phyloP scores from a whole-genome alignment of 306 rosid genomes.

The Benincasa hispida region DNA sequence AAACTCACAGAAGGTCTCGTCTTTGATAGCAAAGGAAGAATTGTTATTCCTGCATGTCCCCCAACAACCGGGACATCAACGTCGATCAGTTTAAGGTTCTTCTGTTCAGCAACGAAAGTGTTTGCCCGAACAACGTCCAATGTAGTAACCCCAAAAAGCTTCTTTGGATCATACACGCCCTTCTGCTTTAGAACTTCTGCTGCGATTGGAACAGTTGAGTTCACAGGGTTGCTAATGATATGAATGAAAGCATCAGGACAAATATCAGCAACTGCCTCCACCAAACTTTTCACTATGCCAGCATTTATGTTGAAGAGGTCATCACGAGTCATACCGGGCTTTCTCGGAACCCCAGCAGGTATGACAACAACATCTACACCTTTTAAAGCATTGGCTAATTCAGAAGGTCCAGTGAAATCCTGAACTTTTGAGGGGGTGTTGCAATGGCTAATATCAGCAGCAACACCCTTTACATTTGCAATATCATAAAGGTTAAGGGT shows the following conservation, averaged over 20 bases:
- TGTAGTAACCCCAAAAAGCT: slow-evolving; percentile 91
- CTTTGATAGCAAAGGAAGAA: slow-evolving; percentile 81
- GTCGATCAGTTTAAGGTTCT: slow-evolving; percentile 82
- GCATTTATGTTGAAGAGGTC: slow-evolving; percentile 97
- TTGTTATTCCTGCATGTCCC: slow-evolving; percentile 95
- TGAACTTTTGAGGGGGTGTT: slow-evolving; percentile 81
- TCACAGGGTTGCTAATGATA: slow-evolving; percentile 85
- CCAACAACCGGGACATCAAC: slow-evolving; percentile 96
- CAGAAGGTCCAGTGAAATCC: slow-evolving; percentile 76
- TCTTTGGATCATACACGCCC: slow-evolving; percentile 87
- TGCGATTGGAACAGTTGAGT: slow-evolving; percentile 91
- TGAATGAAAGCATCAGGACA: slow-evolving; percentile 88
- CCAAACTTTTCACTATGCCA: slow-evolving; percentile 71
- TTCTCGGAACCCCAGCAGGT: slow-evolving; percentile 97
- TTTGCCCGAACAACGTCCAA: slow-evolving; percentile 98
- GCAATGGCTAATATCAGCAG: slow-evolving; percentile 95
- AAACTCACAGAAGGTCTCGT: slow-evolving; percentile 62
- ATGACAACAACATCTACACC: slow-evolving; percentile 81
- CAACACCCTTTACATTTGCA: slow-evolving; percentile 92
- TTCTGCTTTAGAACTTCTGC: slow-evolving; percentile 73
- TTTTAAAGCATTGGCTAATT: slow-evolving; percentile 49
- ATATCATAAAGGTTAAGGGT: slow-evolving; percentile 80
- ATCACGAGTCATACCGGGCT: slow-evolving; percentile 98
- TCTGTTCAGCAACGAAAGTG: slow-evolving; percentile 90
- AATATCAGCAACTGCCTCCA: slow-evolving; percentile 82